Percentiles rank a stretch among this genome's conserved stretches.
These are phyloP conservation scores for Phyllosticta ampelicida DNA, from an alignment of 2,329 filamentous ascomycete species.

Conservation along the genomic window DNA sequence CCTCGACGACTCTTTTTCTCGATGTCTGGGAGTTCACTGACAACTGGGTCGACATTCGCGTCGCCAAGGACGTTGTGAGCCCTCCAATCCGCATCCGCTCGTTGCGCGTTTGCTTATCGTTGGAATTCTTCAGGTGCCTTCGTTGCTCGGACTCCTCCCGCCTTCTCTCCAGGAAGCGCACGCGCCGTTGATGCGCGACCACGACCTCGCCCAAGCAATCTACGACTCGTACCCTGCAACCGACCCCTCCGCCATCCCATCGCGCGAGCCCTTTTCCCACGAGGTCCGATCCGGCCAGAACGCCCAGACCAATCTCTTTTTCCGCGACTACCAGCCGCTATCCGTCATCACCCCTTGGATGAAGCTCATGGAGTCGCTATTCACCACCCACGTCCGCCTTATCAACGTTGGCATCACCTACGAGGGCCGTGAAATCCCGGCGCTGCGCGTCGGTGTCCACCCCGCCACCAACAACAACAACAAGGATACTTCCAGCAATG, in stretches of 20 bases:
- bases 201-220: constrained; percentile 58
- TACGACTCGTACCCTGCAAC: constrained; percentile 60
- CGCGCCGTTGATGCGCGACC: constrained; percentile 65
- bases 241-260: constrained; percentile 21
- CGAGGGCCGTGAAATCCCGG: constrained; percentile 78
- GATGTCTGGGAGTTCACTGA: constrained; percentile 84
- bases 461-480: constrained; percentile 38
- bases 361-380: constrained; percentile 79
- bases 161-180: constrained; percentile 60
- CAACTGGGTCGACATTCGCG: constrained; percentile 73
- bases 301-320: constrained; percentile 57
- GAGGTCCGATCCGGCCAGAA: constrained; percentile 20
- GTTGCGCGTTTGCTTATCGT: not conserved
- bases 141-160: constrained; percentile 69
- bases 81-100: not conserved
- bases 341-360: constrained; percentile 86
- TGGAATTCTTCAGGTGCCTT: constrained; percentile 41
- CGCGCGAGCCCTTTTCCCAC: constrained; percentile 18
- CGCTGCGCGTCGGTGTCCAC: constrained; percentile 61
- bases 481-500: constrained; percentile 26
- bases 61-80: constrained; percentile 63
- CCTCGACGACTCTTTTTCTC: constrained; percentile 63
- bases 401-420: constrained; percentile 74
- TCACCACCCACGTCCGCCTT: constrained; percentile 65
- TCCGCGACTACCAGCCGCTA: constrained; percentile 82